A percentile compares a stretch with the other conserved stretches of the same genome.
Conservation (phyloP, 805 yeast species). For the Ogataea pilisensis region DNA sequence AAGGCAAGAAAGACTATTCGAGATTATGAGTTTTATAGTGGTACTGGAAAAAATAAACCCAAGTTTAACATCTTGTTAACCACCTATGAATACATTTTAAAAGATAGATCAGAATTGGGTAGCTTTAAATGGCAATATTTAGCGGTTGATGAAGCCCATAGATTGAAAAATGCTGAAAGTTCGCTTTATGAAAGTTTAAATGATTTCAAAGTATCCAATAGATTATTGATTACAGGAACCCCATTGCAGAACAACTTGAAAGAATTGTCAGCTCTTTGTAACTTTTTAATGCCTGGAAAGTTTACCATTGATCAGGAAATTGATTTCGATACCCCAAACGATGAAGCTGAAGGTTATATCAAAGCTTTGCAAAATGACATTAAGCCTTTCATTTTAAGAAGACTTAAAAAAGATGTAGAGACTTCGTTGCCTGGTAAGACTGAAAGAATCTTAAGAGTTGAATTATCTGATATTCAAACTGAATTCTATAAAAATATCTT, state of each 20-base stretch:
- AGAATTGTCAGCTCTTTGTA: constrained; percentile 91
- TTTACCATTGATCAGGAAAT: constrained; percentile 89
- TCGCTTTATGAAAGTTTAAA: constrained; percentile 85
- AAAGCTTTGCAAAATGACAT: constrained; percentile 78
- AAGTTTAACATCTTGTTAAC: constrained; percentile 91
- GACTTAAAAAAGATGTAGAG: constrained; percentile 96
- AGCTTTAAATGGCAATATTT: constrained; percentile 88
- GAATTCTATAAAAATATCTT: constrained; percentile 91
- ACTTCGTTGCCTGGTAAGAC: constrained; percentile 94
- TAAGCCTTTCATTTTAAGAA: constrained; percentile 88
- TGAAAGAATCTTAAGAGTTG: constrained; percentile 92
- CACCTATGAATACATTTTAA: constrained; percentile 92
- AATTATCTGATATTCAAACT: constrained; percentile 90
- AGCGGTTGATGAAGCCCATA: constrained; percentile 98
- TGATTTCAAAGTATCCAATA: constrained; percentile 77
- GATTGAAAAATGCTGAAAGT: constrained; percentile 90
- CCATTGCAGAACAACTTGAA: constrained; percentile 95
- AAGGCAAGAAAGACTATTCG: constrained; percentile 78
- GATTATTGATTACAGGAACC: constrained; percentile 93
- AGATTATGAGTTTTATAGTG: constrained; percentile 74
- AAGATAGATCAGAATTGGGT: constrained; percentile 80
- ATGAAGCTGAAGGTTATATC: constrained; percentile 83
- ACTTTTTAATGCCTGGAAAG: constrained; percentile 94
- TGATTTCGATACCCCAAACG: constrained; percentile 87
- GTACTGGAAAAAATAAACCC: constrained; percentile 58